Percentiles rank a stretch among this genome's conserved stretches.
phyloP scores from a whole-genome alignment of 2,329 filamentous ascomycete genomes.

The Exophiala sideris region DNA sequence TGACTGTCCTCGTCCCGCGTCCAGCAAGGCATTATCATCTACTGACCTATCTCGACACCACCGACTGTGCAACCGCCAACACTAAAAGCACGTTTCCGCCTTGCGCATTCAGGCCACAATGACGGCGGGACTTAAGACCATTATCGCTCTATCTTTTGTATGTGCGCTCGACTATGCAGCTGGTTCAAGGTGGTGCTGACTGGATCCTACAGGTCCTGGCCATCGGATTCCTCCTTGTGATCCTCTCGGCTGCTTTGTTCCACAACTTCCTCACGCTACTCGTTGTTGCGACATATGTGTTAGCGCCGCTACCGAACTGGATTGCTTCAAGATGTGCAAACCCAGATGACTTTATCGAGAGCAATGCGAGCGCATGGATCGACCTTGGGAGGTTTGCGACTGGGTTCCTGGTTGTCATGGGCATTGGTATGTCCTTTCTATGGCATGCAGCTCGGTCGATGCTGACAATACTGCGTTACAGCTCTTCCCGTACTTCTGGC shows the following conservation, averaged over 20 bases:
- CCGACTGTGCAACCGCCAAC: neutral
- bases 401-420: constrained; percentile 95
- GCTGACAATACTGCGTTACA: constrained; percentile 37
- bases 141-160: constrained; percentile 97
- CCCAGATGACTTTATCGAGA: constrained; percentile 92
- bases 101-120: constrained; percentile 33
- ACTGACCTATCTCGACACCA: neutral
- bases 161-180: constrained; percentile 30
- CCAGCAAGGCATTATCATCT: neutral
- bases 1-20: neutral
- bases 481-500: constrained; percentile 85
- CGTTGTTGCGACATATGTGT: constrained; percentile 90
- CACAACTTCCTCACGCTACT: constrained; percentile 91
- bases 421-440: constrained; percentile 68
- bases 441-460: neutral
- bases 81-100: neutral
- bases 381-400: constrained; percentile 94
- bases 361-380: constrained; percentile 75
- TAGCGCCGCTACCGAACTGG: constrained; percentile 95
- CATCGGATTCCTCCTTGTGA: constrained; percentile 97
- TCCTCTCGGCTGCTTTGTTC: constrained; percentile 94
- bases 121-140: constrained; percentile 94
- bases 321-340: constrained; percentile 84
- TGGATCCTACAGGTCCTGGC: constrained; percentile 67
- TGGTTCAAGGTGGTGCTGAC: constrained; percentile 9